A percentile compares a stretch with the other conserved stretches of the same genome.
Evolutionary conservation across 108 stramenopile species (phyloP).

Genomic region (Stephanodiscus triporus): DNA sequence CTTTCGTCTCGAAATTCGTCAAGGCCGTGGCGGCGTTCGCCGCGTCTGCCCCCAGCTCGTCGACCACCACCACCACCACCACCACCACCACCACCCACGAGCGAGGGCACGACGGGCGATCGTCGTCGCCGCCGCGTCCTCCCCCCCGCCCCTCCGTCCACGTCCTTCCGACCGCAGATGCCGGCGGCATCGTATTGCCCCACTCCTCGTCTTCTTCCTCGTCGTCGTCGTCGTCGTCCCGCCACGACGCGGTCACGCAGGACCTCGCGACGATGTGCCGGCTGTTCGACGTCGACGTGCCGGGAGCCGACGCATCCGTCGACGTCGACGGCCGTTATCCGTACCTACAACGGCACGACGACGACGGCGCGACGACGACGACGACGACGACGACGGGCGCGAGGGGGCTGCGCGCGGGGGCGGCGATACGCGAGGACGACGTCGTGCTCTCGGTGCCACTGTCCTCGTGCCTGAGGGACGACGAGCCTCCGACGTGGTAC

Average conservation of each 20-base stretch:
- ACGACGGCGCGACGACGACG: neutral
- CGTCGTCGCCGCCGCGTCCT: neutral
- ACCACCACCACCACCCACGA: too few species aligned
- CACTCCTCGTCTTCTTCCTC: neutral
- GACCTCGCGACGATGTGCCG: constrained; percentile 11
- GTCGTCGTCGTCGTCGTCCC: neutral
- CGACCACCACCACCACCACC: too few species aligned
- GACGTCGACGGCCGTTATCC: neutral
- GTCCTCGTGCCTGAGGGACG: constrained; percentile 66
- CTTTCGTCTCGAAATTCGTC: constrained; percentile 8
- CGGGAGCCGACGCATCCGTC: neutral
- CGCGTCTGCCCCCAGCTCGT: neutral
- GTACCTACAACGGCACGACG: too few species aligned
- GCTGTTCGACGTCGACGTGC: constrained; percentile 7
- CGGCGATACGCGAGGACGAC: constrained; percentile 45
- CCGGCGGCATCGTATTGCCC: too few species aligned
- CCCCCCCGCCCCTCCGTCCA: too few species aligned
- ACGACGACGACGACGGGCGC: constrained; percentile 20
- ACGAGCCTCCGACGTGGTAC: constrained; percentile 59
- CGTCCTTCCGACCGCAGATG: too few species aligned
- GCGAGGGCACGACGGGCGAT: too few species aligned
- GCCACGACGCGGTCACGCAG: too few species aligned
- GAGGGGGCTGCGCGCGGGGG: constrained; percentile 56
- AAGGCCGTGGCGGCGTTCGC: constrained; percentile 13
- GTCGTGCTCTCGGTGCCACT: constrained; percentile 66